A percentile compares a stretch with the other conserved stretches of the same genome.
Evolutionary conservation across 352 stramenopile species (phyloP).

Genomic region (Blastocystis sp.): DNA sequence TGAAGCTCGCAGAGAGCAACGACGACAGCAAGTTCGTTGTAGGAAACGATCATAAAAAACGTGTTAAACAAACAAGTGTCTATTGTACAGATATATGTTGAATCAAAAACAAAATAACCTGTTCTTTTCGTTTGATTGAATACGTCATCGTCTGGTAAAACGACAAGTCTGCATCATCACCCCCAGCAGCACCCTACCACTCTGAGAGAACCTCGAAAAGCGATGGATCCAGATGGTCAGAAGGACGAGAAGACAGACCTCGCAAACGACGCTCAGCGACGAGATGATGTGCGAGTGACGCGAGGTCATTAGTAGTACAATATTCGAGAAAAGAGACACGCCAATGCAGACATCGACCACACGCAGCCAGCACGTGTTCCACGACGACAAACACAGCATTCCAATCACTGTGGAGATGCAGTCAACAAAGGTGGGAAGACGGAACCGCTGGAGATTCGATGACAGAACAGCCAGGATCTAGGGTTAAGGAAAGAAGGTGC

Average conservation of each 20-base stretch:
- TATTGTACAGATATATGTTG: conserved; percentile 31
- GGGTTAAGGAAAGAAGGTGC: not conserved
- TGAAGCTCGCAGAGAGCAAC: not conserved
- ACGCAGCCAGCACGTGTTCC: not conserved
- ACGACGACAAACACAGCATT: not conserved
- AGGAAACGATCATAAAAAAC: not conserved
- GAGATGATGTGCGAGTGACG: not conserved
- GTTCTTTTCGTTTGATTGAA: not conserved
- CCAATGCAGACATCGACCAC: not conserved
- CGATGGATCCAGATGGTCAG: not conserved
- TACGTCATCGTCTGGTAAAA: conserved; percentile 54
- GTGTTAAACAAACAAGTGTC: not conserved
- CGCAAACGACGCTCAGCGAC: not conserved
- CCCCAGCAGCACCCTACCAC: not conserved
- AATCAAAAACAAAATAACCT: conserved; percentile 31
- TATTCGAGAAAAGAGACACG: not conserved
- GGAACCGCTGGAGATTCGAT: not conserved
- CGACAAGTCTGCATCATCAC: not conserved
- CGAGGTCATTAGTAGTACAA: not conserved
- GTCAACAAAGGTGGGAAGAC: not conserved
- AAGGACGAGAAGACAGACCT: not conserved
- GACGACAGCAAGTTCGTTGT: not conserved
- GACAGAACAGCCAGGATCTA: not conserved
- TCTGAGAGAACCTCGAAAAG: not conserved
- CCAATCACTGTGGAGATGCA: not conserved